Percentiles rank a stretch among this genome's conserved stretches.
Conservation (phyloP, 441 rosid species). For the Pelargonium myrrhifolium region DNA sequence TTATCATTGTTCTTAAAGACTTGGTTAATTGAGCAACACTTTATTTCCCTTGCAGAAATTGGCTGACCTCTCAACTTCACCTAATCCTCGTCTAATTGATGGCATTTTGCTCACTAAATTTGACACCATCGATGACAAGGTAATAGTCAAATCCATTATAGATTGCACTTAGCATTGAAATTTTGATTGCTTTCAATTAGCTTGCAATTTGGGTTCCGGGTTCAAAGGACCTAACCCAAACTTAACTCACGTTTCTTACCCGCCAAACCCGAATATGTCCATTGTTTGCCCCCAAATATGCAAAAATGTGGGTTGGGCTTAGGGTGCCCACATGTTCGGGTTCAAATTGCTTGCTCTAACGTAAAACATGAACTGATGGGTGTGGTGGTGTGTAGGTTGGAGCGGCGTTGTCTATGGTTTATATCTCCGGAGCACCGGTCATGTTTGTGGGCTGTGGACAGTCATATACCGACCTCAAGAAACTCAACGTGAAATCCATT, state of each 20-base stretch:
- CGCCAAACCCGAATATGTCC: too few species aligned
- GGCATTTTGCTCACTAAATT: constrained; percentile 94
- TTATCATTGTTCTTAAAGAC: background rate
- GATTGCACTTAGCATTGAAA: too few species aligned
- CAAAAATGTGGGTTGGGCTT: too few species aligned
- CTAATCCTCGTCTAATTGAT: constrained; percentile 70
- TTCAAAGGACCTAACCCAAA: too few species aligned
- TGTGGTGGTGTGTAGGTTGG: constrained; percentile 51
- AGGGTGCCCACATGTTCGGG: too few species aligned
- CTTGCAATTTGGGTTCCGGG: too few species aligned
- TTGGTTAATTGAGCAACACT: background rate
- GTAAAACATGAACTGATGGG: constrained; percentile 9
- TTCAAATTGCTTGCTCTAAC: too few species aligned
- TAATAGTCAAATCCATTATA: constrained; percentile 11
- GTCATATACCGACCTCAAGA: constrained; percentile 86
- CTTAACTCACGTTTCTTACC: too few species aligned
- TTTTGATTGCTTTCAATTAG: too few species aligned
- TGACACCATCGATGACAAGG: constrained; percentile 96
- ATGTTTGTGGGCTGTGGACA: constrained; percentile 99
- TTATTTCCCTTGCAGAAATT: constrained; percentile 49
- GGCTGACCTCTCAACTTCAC: constrained; percentile 70
- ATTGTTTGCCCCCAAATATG: too few species aligned
- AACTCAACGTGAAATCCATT: constrained; percentile 74
- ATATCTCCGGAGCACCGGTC: constrained; percentile 86
- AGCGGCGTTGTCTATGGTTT: constrained; percentile 94